Evolutionary conservation across 371 early-diverging fungal species (phyloP).

Genomic region (Mortierella sp.): DNA sequence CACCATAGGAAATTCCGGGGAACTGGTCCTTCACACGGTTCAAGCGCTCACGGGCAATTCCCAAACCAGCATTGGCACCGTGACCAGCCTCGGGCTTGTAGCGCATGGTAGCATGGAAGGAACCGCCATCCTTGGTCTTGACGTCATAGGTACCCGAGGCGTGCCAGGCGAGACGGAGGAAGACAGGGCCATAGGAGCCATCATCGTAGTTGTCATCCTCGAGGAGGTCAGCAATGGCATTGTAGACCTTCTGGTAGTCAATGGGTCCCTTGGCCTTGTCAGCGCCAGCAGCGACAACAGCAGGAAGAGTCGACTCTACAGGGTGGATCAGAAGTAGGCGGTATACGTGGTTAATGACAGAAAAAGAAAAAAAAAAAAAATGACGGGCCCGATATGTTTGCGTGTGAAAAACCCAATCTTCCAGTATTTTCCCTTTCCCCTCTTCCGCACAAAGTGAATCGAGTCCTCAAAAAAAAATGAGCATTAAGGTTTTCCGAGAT

Average conservation of each 20-base stretch:
- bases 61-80: slow-evolving; percentile 91
- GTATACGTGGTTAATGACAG: not conserved
- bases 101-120: slow-evolving; percentile 92
- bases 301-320: slow-evolving; percentile 53
- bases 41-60: slow-evolving; percentile 80
- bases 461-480: not conserved
- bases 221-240: slow-evolving; percentile 81
- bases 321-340: not conserved
- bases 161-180: slow-evolving; percentile 95
- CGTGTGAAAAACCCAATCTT: no score
- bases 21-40: slow-evolving; percentile 87
- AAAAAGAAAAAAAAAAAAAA: no score
- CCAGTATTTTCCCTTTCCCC: no score
- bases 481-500: slow-evolving; percentile 15
- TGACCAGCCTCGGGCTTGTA: slow-evolving; percentile 78
- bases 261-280: slow-evolving; percentile 56
- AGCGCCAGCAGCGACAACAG: slow-evolving; percentile 29
- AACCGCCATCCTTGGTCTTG: slow-evolving; percentile 86
- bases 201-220: slow-evolving; percentile 91
- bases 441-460: slow-evolving; percentile 1
- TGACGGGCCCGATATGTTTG: no score
- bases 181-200: slow-evolving; percentile 89
- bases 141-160: slow-evolving; percentile 92
- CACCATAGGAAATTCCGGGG: slow-evolving; percentile 89
- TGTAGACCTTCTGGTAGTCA: slow-evolving; percentile 78